These are phyloP conservation scores for Naganishia friedmannii DNA, from an alignment of 768 basidiomycete species.

Conservation along the genomic window DNA sequence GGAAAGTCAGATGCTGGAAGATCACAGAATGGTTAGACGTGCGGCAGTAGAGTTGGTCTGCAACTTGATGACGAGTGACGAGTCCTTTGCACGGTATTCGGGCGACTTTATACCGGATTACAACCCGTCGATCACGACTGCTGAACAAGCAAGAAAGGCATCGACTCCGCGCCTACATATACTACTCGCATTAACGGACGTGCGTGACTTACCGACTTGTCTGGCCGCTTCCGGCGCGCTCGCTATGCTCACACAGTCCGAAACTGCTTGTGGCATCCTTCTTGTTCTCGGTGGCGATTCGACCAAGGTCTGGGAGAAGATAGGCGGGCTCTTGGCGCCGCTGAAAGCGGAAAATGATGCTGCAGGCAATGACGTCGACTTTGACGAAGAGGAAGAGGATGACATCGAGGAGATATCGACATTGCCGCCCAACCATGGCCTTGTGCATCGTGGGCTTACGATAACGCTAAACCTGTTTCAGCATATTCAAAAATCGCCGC, in stretches of 20 bases:
- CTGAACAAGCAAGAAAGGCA: constrained; percentile 3
- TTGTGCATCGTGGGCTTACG: constrained; percentile 75
- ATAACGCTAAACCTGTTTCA: constrained; percentile 66
- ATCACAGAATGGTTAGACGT: constrained; percentile 74
- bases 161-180: constrained; percentile 62
- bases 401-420: constrained; percentile 39
- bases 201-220: constrained; percentile 78
- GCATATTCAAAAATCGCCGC: constrained; percentile 54
- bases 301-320: constrained; percentile 60
- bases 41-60: constrained; percentile 88
- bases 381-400: constrained; percentile 49
- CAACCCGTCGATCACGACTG: constrained; percentile 46
- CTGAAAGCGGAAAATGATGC: constrained; percentile 33
- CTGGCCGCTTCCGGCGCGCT: constrained; percentile 87
- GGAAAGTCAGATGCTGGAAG: constrained; percentile 57
- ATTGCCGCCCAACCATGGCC: constrained; percentile 55
- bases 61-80: constrained; percentile 78
- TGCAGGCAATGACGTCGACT: constrained; percentile 52
- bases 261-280: constrained; percentile 63
- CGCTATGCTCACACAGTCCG: constrained; percentile 69
- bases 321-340: constrained; percentile 61
- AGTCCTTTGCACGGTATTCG: constrained; percentile 69
- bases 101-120: constrained; percentile 43
- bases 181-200: constrained; percentile 77
- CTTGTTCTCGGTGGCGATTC: constrained; percentile 54